These are phyloP conservation scores for Phytophthora sp. DNA, from an alignment of 352 stramenopile species.

Conservation along the genomic window DNA sequence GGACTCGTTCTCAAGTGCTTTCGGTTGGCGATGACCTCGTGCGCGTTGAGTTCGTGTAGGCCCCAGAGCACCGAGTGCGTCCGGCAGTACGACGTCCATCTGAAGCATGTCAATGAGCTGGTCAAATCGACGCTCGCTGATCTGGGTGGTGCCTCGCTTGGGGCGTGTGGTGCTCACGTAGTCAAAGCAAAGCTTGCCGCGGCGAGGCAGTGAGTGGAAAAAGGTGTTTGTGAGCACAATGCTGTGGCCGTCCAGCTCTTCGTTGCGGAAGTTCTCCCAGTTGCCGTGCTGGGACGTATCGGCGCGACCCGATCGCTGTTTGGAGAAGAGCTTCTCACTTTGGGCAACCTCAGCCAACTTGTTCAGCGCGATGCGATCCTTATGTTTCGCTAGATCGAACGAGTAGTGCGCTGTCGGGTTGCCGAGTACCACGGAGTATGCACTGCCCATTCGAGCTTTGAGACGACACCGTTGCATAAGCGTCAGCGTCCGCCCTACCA, in stretches of 20 bases:
- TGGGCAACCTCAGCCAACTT: constrained; percentile 89
- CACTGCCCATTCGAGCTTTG: constrained; percentile 82
- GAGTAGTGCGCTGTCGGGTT: constrained; percentile 86
- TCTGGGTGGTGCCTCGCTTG: constrained; percentile 57
- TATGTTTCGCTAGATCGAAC: constrained; percentile 77
- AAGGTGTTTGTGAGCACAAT: constrained; percentile 80
- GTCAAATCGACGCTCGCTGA: constrained; percentile 74
- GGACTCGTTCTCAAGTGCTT: background rate
- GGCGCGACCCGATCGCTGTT: constrained; percentile 46
- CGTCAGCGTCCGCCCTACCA: constrained; percentile 70
- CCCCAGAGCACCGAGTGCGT: constrained; percentile 18
- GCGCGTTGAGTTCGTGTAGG: constrained; percentile 22
- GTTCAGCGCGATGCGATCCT: constrained; percentile 72
- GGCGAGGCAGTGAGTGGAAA: constrained; percentile 72
- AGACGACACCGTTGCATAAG: constrained; percentile 77
- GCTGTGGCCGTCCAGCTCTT: constrained; percentile 75
- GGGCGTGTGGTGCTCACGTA: constrained; percentile 88
- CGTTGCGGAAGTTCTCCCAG: constrained; percentile 93
- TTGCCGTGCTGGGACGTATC: constrained; percentile 92
- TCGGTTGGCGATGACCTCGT: constrained; percentile 11
- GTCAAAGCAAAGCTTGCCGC: constrained; percentile 88
- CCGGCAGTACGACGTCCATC: constrained; percentile 40
- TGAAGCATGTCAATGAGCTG: constrained; percentile 77
- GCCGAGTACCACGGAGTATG: constrained; percentile 84
- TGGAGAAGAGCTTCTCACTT: constrained; percentile 82